Conservation (phyloP, 345 rosid species). For the Citrus trifoliata region DNA sequence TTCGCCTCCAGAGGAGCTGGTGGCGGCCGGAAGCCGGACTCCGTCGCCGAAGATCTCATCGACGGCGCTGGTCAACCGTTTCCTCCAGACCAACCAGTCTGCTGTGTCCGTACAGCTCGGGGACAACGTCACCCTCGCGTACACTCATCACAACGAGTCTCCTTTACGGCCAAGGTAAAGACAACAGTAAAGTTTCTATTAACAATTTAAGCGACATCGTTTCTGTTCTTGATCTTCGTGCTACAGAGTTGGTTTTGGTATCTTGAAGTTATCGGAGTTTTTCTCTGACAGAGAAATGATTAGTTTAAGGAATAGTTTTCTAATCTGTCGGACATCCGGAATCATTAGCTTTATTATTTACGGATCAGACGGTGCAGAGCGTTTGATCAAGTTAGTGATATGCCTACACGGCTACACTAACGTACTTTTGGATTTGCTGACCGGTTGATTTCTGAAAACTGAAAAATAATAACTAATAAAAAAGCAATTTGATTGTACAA, state of each 20-base stretch:
- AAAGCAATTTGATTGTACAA: not conserved
- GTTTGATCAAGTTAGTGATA: not conserved
- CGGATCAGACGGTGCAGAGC: not conserved
- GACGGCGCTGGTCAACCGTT: slow-evolving; percentile 55
- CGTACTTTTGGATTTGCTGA: not conserved
- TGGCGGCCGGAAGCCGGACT: slow-evolving; percentile 91
- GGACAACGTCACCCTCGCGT: slow-evolving; percentile 68
- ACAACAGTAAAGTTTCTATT: not conserved
- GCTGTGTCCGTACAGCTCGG: slow-evolving; percentile 72
- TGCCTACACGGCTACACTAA: not conserved
- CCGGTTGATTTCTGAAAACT: no score
- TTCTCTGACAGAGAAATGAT: not conserved
- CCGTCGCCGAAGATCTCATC: slow-evolving; percentile 84
- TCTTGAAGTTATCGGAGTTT: not conserved
- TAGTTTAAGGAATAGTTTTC: not conserved
- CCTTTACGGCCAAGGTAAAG: slow-evolving; percentile 70
- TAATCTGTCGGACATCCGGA: not conserved
- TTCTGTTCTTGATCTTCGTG: not conserved
- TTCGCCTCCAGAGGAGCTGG: slow-evolving; percentile 93
- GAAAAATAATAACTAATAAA: not conserved
- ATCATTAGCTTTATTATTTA: not conserved
- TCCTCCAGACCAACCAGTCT: slow-evolving; percentile 52
- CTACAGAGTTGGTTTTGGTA: not conserved
- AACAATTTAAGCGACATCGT: not conserved
- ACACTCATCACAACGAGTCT: slow-evolving; percentile 72